phyloP scores from a whole-genome alignment of 2,329 filamentous ascomycete species.

The Fusarium chlamydosporum region DNA sequence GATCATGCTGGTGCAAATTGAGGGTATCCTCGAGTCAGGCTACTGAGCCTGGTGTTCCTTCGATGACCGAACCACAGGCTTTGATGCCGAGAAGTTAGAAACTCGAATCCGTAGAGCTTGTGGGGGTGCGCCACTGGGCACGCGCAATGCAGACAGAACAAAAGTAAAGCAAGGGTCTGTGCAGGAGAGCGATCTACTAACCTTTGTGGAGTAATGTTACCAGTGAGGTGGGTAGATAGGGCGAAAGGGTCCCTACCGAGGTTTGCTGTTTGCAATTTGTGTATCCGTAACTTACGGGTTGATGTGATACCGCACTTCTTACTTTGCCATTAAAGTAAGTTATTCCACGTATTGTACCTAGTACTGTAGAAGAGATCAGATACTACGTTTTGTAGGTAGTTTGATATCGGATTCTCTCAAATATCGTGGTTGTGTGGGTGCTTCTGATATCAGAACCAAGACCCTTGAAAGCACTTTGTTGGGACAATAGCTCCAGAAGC shows the following conservation, averaged over 20 bases:
- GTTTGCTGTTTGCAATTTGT: background rate
- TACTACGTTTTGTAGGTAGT: background rate
- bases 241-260: slow-evolving; percentile 9
- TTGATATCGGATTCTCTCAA: background rate
- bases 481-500: slow-evolving; percentile 5
- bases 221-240: slow-evolving; percentile 36
- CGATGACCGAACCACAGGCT: slow-evolving; percentile 37
- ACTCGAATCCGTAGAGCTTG: slow-evolving; percentile 21
- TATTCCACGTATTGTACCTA: background rate
- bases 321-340: background rate
- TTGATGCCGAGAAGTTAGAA: slow-evolving; percentile 19
- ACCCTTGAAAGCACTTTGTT: slow-evolving; percentile 34
- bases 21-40: slow-evolving; percentile 15
- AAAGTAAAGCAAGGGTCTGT: slow-evolving; percentile 42
- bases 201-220: slow-evolving; percentile 44
- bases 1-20: slow-evolving; percentile 2
- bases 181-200: slow-evolving; percentile 43
- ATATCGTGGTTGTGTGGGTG: background rate
- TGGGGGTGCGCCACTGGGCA: slow-evolving; percentile 48
- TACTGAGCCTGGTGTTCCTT: slow-evolving; percentile 13
- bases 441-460: slow-evolving; percentile 1
- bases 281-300: background rate
- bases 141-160: slow-evolving; percentile 37
- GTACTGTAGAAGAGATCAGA: background rate
- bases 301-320: background rate